Conservation (phyloP, 2,329 filamentous ascomycete genomes). For the Exserohilum turcica region DNA sequence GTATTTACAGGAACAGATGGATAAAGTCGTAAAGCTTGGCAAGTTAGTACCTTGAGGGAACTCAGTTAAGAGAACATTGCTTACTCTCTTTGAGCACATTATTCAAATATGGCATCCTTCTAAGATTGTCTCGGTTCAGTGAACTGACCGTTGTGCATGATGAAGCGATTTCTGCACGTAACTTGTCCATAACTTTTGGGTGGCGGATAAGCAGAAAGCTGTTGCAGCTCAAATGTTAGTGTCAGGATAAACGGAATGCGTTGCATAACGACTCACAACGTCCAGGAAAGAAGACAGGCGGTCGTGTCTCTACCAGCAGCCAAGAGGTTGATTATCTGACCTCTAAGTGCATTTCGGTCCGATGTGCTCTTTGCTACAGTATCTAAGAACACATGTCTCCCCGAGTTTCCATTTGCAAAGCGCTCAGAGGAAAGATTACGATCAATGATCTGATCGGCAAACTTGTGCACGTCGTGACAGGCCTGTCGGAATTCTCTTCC, state of each 20-base stretch:
- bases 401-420: conserved; percentile 19
- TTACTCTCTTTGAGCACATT: conserved; percentile 50
- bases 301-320: conserved; percentile 41
- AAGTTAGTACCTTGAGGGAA: no score
- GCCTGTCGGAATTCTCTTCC: conserved; percentile 32
- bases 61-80: no score
- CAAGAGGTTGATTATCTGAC: conserved; percentile 50
- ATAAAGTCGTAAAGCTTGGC: conserved; percentile 44
- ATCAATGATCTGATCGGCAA: conserved; percentile 52
- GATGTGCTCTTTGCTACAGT: conserved; percentile 43
- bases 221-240: conserved; percentile 8
- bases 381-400: conserved; percentile 48
- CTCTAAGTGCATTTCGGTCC: conserved; percentile 46
- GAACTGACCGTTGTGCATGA: conserved; percentile 39
- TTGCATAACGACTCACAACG: conserved; percentile 29
- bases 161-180: conserved; percentile 43
- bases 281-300: conserved; percentile 36
- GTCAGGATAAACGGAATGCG: no score
- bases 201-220: conserved; percentile 41
- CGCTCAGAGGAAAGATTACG: conserved; percentile 35
- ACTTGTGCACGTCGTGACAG: conserved; percentile 39
- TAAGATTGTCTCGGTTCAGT: conserved; percentile 51
- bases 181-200: conserved; percentile 37
- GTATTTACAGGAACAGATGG: conserved; percentile 38
- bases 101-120: conserved; percentile 37